A percentile compares a stretch with the other conserved stretches of the same genome.
Evolutionary conservation across 495 filamentous ascomycete genomes (phyloP).

Genomic region (Bacidia rubella): DNA sequence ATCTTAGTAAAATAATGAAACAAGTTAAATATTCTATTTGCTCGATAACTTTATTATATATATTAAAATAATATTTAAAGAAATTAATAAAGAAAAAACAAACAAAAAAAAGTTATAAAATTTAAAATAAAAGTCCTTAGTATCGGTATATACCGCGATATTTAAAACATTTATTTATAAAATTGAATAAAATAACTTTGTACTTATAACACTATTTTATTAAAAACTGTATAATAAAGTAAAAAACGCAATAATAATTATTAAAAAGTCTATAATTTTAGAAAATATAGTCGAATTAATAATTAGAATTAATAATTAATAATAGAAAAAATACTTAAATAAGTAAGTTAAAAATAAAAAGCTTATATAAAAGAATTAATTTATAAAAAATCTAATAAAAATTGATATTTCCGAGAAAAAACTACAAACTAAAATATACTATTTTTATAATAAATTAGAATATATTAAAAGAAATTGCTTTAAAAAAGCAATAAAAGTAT

Average conservation of each 20-base stretch:
- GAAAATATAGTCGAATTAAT: no score
- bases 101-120: background rate
- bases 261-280: no score
- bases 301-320: background rate
- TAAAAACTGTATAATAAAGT: no score
- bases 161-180: background rate
- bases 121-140: background rate
- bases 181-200: no score
- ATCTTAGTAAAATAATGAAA: no score
- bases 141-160: background rate
- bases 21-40: no score
- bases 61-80: background rate
- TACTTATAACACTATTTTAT: background rate
- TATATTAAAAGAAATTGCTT: no score
- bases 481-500: no score
- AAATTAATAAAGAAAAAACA: constrained; percentile 1
- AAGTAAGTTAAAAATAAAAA: background rate
- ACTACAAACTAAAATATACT: no score
- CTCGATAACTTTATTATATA: background rate
- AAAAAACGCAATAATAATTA: no score
- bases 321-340: background rate
- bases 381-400: background rate
- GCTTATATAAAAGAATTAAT: background rate
- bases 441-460: no score
- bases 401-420: no score